A percentile compares a stretch with the other conserved stretches of the same genome.
phyloP scores from a whole-genome alignment of 495 filamentous ascomycete genomes.

The Podospora sp. region DNA sequence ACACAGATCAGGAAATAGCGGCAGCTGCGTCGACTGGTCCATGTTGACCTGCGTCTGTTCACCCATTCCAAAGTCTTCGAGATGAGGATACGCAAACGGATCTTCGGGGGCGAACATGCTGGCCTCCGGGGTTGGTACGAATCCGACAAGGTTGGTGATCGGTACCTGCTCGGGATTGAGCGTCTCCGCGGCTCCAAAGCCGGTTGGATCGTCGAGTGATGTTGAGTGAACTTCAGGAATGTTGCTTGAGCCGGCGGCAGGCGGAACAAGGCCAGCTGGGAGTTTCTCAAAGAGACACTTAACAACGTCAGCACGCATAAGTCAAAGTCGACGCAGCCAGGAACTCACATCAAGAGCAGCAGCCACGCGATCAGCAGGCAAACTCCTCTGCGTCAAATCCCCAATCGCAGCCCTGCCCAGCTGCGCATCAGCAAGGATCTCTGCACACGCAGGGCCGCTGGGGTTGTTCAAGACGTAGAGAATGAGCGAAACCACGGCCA shows the following conservation, averaged over 20 bases:
- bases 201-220: background rate
- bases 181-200: background rate
- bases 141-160: background rate
- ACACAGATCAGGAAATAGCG: background rate
- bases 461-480: slow-evolving; percentile 3
- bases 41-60: background rate
- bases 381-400: background rate
- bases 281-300: background rate
- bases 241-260: background rate
- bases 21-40: background rate
- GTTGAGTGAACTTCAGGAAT: background rate
- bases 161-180: background rate
- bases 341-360: background rate
- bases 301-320: too few relatives aligned
- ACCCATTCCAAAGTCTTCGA: background rate
- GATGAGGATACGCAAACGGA: background rate
- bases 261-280: background rate
- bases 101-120: background rate
- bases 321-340: too few relatives aligned
- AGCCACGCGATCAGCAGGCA: background rate
- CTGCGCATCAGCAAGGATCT: background rate
- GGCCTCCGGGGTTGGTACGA: background rate
- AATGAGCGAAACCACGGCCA: background rate
- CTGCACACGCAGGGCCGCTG: background rate
- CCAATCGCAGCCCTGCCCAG: background rate